Percentiles rank a stretch among this genome's conserved stretches.
Evolutionary conservation across 352 stramenopile genomes (phyloP).

Genomic region (Pythium volutum): DNA sequence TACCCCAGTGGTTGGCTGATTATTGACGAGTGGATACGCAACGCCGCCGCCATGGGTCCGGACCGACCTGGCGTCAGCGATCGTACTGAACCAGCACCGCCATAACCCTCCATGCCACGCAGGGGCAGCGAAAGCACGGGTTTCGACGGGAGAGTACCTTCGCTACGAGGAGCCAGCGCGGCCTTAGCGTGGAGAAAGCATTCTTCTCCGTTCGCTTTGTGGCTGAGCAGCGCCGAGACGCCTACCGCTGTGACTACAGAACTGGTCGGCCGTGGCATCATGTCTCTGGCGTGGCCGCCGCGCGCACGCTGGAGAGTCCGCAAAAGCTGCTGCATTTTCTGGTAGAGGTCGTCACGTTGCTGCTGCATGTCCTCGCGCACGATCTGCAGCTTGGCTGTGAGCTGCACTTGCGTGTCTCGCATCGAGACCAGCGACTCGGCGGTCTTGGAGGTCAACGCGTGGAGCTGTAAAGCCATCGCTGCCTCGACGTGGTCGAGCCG

Average conservation of each 20-base stretch:
- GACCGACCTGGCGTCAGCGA: background rate
- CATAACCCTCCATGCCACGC: background rate
- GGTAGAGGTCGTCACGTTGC: constrained; percentile 22
- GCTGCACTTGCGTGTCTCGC: constrained; percentile 29
- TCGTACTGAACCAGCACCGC: background rate
- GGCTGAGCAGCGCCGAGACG: constrained; percentile 8
- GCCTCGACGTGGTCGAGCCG: constrained; percentile 31
- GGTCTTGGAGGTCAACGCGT: constrained; percentile 15
- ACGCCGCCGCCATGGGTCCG: background rate
- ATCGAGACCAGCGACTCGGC: constrained; percentile 30
- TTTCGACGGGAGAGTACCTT: too few relatives aligned
- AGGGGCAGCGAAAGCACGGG: background rate
- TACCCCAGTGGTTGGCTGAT: constrained; percentile 10
- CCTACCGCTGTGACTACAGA: constrained; percentile 21
- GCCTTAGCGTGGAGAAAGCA: constrained; percentile 54
- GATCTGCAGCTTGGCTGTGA: constrained; percentile 44
- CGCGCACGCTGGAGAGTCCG: constrained; percentile 23
- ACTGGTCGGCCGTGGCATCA: background rate
- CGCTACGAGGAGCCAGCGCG: constrained; percentile 21
- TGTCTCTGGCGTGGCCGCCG: background rate
- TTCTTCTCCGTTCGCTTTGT: constrained; percentile 20
- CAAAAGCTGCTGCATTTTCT: constrained; percentile 31
- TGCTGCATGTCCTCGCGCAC: constrained; percentile 39
- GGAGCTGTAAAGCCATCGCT: constrained; percentile 23
- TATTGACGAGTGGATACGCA: constrained; percentile 12